These are phyloP conservation scores for Torulaspora franciscae DNA, from an alignment of 805 yeast genomes.

Conservation along the genomic window DNA sequence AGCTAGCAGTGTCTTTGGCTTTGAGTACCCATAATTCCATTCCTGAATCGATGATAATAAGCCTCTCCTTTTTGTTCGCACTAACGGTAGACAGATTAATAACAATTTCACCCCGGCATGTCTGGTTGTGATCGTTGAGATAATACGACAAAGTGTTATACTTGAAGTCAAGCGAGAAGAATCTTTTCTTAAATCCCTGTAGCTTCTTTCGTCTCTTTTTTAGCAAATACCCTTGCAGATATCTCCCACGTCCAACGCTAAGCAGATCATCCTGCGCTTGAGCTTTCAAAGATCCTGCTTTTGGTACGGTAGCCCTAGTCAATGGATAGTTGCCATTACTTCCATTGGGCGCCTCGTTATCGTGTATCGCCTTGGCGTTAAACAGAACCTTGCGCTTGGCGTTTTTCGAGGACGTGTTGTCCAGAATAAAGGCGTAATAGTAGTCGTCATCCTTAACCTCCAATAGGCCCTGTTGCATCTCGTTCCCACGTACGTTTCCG, in stretches of 20 bases:
- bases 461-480: conserved; percentile 56
- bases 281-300: conserved; percentile 17
- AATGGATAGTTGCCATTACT: conserved; percentile 15
- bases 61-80: conserved; percentile 61
- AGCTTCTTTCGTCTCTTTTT: conserved; percentile 78
- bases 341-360: conserved; percentile 16
- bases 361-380: conserved; percentile 41
- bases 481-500: conserved; percentile 56
- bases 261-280: conserved; percentile 20
- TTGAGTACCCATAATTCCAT: conserved; percentile 90
- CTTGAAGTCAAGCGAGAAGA: conserved; percentile 75
- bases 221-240: conserved; percentile 69
- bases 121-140: conserved; percentile 60
- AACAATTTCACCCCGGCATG: conserved; percentile 85
- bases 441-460: conserved; percentile 60
- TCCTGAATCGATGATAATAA: conserved; percentile 85
- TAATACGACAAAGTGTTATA: conserved; percentile 82
- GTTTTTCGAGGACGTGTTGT: conserved; percentile 84
- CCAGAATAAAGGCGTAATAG: conserved; percentile 78
- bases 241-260: conserved; percentile 49
- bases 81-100: conserved; percentile 75
- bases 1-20: conserved; percentile 59
- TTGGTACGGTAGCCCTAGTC: conserved; percentile 15
- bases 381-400: conserved; percentile 77
- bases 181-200: conserved; percentile 83